These are phyloP conservation scores for Choanephora cucurbitarum DNA, from an alignment of 371 early-diverging fungal genomes.

Conservation along the genomic window DNA sequence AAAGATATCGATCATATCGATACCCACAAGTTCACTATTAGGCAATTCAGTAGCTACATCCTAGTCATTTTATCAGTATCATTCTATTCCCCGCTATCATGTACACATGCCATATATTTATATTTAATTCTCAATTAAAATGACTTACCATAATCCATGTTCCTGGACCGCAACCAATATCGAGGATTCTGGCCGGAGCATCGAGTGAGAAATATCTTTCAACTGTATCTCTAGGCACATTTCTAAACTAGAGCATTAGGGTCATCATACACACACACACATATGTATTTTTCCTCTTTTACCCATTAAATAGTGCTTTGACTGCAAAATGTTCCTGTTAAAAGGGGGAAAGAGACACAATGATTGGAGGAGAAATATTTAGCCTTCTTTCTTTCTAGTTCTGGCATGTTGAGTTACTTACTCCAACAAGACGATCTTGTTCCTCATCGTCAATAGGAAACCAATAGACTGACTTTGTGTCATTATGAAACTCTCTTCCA, in stretches of 20 bases:
- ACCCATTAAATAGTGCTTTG: conserved; percentile 32
- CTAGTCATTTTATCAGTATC: conserved; percentile 14
- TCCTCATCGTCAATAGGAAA: conserved; percentile 34
- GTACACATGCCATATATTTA: background rate
- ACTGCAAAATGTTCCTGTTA: conserved; percentile 42
- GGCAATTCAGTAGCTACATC: conserved; percentile 63
- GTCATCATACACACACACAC: too few species aligned
- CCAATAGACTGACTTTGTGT: conserved; percentile 23
- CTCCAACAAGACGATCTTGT: conserved; percentile 29
- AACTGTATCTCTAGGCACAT: conserved; percentile 14
- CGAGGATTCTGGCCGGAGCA: conserved; percentile 32
- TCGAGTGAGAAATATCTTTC: conserved; percentile 1
- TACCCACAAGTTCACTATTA: conserved; percentile 51
- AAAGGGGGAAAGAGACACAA: background rate
- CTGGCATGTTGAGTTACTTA: conserved; percentile 3
- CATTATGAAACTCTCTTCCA: conserved; percentile 28
- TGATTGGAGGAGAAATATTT: background rate
- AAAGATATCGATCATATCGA: conserved; percentile 60
- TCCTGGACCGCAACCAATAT: conserved; percentile 58
- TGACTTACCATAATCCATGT: conserved; percentile 56
- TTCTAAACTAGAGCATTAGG: conserved; percentile 5
- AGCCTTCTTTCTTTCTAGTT: too few species aligned
- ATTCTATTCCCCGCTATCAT: background rate
- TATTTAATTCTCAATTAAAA: too few species aligned
- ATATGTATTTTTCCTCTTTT: conserved; percentile 1